phyloP scores from a whole-genome alignment of 2,329 filamentous ascomycete species.

The Scolecobasidium constrictum region DNA sequence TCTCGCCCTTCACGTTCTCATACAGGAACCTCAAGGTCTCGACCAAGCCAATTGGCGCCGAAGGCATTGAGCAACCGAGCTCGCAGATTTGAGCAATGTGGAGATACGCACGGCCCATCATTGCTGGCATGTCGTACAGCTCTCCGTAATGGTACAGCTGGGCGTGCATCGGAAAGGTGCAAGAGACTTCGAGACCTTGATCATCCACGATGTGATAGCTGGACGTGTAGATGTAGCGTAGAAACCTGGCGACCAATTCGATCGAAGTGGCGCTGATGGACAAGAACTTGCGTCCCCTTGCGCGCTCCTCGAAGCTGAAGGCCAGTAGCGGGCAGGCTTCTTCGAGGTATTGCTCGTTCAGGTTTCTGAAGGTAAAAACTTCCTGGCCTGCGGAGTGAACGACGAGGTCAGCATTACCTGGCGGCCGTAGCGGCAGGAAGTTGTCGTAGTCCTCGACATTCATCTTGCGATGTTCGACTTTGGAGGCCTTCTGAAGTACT shows the following conservation, averaged over 20 bases:
- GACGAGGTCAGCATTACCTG: neutral
- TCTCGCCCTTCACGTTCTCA: conserved; percentile 15
- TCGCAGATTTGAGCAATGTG: conserved; percentile 29
- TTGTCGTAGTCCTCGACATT: neutral
- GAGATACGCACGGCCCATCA: conserved; percentile 27
- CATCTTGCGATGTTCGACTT: no score
- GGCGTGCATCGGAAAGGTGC: conserved; percentile 28
- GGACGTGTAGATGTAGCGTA: conserved; percentile 31
- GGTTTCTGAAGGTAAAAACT: neutral
- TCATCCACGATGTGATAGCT: conserved; percentile 21
- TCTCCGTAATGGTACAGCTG: conserved; percentile 30
- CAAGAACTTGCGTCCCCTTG: conserved; percentile 19
- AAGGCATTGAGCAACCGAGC: conserved; percentile 25
- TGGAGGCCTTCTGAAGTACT: no score
- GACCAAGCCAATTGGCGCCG: conserved; percentile 28
- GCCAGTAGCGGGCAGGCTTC: conserved; percentile 8
- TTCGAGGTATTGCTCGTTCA: conserved; percentile 1
- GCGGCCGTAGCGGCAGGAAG: neutral
- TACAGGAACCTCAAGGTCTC: conserved; percentile 28
- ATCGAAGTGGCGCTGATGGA: conserved; percentile 26
- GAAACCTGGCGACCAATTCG: conserved; percentile 23
- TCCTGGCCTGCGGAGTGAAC: neutral
- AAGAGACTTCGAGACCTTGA: conserved; percentile 14
- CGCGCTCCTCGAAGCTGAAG: conserved; percentile 24
- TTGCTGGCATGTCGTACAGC: conserved; percentile 27